These are phyloP conservation scores for Liquidambar formosana DNA, from an alignment of 164 flowering plant species.

Conservation along the genomic window DNA sequence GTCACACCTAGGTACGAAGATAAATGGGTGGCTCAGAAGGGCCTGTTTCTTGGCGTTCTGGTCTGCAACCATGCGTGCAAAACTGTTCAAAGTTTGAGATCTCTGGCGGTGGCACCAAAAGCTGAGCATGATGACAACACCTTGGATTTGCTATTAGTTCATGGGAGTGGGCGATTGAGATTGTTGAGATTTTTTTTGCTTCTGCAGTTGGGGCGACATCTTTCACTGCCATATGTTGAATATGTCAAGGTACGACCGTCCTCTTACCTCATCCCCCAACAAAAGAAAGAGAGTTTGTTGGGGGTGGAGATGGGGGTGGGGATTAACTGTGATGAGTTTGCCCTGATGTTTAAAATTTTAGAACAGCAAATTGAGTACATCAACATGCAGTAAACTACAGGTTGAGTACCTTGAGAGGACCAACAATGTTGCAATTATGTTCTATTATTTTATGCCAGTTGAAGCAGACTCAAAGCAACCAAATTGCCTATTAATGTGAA, in stretches of 20 bases:
- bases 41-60: conserved; percentile 81
- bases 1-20: conserved; percentile 44
- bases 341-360: neutral
- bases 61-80: conserved; percentile 97
- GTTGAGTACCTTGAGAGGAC: conserved; percentile 1
- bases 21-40: conserved; percentile 75
- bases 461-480: neutral
- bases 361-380: neutral
- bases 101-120: conserved; percentile 94
- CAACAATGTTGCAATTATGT: neutral
- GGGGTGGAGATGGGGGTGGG: too few species aligned
- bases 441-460: neutral
- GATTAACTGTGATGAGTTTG: neutral
- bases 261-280: neutral
- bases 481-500: neutral
- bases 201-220: conserved; percentile 83
- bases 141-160: conserved; percentile 86
- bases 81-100: conserved; percentile 90
- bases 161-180: conserved; percentile 81
- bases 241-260: conserved; percentile 74
- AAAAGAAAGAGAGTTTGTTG: neutral
- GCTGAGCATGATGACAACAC: conserved; percentile 91
- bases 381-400: neutral
- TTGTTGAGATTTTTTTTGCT: conserved; percentile 76
- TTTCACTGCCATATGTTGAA: conserved; percentile 89